Conservation (phyloP, 768 basidiomycete species). For the Russula emetica region DNA sequence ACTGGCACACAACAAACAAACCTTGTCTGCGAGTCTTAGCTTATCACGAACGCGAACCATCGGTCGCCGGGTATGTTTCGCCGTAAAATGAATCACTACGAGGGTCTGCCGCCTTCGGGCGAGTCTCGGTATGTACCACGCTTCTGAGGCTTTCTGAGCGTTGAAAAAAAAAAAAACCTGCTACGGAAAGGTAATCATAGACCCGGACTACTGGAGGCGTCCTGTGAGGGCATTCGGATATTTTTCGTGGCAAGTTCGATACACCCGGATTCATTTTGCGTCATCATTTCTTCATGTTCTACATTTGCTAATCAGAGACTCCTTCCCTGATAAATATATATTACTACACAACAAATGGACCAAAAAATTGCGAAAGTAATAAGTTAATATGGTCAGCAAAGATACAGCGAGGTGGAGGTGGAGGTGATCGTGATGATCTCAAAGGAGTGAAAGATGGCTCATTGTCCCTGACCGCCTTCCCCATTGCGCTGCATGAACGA, state of each 20-base stretch:
- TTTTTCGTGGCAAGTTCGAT: too few species aligned
- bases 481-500: slow-evolving; percentile 26
- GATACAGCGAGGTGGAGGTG: background rate
- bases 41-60: too few species aligned
- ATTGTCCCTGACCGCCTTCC: slow-evolving; percentile 20
- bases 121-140: background rate
- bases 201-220: too few species aligned
- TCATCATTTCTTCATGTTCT: background rate
- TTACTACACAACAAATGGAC: background rate
- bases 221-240: too few species aligned
- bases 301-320: background rate
- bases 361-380: background rate
- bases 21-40: too few species aligned
- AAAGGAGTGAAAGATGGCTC: background rate
- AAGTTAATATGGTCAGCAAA: background rate
- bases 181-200: background rate
- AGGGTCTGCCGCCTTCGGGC: too few species aligned
- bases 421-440: background rate
- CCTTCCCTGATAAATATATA: background rate
- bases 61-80: too few species aligned
- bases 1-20: too few species aligned
- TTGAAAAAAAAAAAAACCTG: background rate
- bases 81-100: too few species aligned
- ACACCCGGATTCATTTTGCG: background rate
- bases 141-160: background rate